Evolutionary conservation across 1,284 basidiomycete genomes (phyloP), one percentile per base, ranked within the genome.

Genomic region (Ganoderma sinense): DNA sequence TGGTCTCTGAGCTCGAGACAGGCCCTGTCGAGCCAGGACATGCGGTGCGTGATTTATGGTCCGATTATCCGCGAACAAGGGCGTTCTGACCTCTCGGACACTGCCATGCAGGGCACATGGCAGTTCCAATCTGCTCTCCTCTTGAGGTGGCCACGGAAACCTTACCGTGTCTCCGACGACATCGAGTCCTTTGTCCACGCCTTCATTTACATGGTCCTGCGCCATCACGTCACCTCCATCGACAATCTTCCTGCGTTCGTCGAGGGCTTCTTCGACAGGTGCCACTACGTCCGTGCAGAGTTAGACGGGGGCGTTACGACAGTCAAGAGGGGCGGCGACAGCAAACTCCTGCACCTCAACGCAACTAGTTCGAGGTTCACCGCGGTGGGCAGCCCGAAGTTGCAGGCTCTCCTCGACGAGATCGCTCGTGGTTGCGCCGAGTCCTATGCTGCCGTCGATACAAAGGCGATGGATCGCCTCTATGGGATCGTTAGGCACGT

Each of bases 21-120:
- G 60, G 64, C 1, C 53, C 68, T 2, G 7, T 23, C 0, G 51
- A 65, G 33, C 68, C 48, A 8, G 45, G 60, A 26, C 33, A 62
- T 7, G 31, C 55, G 40, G 67, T 68, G 26, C 26, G 55, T 36
- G 36, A 36, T 36, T 10, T 33, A 20, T 33, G 7, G 10, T 33
- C 31, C 29, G 5, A 55, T 31, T 56, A 11, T 56, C 14, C 23
- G 55, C 29, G 55, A 8, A 20, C 31, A 4, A 10, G 11, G 14
- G 20, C 16, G 8, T 40, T 26, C 40, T 26, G 8, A 39, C 29
- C 13, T 7, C 36, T 10, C 36, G 36, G 6, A 36, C 36, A 36
- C 29, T 20, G 13, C n/a, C 26, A 2, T 39, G 7, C 36, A 71
- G 72, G 69, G 72, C 0, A 73, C 72, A n/a, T 71, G 72, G 72